These are phyloP conservation scores for Exophiala viscosa DNA, from an alignment of 2,329 filamentous ascomycete species.

Conservation along the genomic window DNA sequence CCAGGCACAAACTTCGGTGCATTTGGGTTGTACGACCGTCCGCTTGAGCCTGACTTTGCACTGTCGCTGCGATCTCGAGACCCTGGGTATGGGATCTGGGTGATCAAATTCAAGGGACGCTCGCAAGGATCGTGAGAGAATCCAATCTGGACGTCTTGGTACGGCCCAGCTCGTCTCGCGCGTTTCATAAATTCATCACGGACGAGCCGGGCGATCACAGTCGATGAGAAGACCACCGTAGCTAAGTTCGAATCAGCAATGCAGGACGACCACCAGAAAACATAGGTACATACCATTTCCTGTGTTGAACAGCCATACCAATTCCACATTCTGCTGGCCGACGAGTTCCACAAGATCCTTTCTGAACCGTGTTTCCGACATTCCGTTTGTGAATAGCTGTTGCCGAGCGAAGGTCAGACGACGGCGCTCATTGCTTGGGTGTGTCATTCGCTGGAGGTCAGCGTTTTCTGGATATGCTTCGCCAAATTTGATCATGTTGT, in stretches of 20 bases:
- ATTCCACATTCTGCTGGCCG: slow-evolving; percentile 37
- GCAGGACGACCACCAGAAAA: background rate
- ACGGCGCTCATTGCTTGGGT: slow-evolving; percentile 37
- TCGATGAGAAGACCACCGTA: slow-evolving; percentile 38
- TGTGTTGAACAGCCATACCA: slow-evolving; percentile 42
- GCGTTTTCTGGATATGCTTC: slow-evolving; percentile 35
- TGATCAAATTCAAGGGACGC: slow-evolving; percentile 35
- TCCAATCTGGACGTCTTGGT: slow-evolving; percentile 35
- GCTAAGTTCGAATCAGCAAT: slow-evolving; percentile 27
- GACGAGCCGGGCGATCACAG: slow-evolving; percentile 35
- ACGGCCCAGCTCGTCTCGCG: slow-evolving; percentile 30
- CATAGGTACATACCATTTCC: slow-evolving; percentile 38
- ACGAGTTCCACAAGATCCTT: slow-evolving; percentile 34
- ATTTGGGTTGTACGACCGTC: slow-evolving; percentile 18
- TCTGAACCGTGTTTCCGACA: slow-evolving; percentile 35
- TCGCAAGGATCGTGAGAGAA: slow-evolving; percentile 42
- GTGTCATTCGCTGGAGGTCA: slow-evolving; percentile 35
- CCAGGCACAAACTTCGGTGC: slow-evolving; percentile 19
- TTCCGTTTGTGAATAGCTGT: slow-evolving; percentile 35
- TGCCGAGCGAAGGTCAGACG: slow-evolving; percentile 41
- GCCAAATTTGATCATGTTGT: slow-evolving; percentile 31
- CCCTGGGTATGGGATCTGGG: slow-evolving; percentile 25
- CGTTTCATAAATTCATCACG: slow-evolving; percentile 34
- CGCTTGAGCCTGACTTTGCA: slow-evolving; percentile 16
- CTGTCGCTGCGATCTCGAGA: slow-evolving; percentile 21